phyloP scores from a whole-genome alignment of 208 protist species.

The Trypanosoma vivax region DNA sequence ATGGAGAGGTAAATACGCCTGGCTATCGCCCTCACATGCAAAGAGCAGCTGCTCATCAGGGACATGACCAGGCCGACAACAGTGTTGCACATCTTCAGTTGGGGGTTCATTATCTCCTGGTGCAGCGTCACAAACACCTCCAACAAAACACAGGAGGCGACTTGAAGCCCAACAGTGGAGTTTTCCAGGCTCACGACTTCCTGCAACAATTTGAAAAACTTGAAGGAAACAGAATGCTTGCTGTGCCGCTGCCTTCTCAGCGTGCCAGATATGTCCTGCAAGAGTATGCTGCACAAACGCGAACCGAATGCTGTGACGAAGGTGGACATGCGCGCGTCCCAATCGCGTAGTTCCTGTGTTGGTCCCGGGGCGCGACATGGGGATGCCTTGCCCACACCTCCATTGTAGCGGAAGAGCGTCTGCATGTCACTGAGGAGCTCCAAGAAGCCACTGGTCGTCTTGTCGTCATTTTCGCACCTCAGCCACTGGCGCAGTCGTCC shows the following conservation, averaged over 20 bases:
- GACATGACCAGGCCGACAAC: conserved; percentile 76
- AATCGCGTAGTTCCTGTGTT: conserved; percentile 24
- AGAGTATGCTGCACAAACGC: conserved; percentile 46
- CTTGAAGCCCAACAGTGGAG: conserved; percentile 77
- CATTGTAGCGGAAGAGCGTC: conserved; percentile 59
- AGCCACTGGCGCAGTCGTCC: conserved; percentile 42
- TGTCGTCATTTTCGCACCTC: conserved; percentile 30
- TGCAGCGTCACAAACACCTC: conserved; percentile 67
- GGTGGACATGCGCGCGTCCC: conserved; percentile 72
- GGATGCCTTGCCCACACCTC: conserved; percentile 26
- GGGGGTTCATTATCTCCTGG: conserved; percentile 73
- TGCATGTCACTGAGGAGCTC: conserved; percentile 66
- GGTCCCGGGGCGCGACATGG: background rate
- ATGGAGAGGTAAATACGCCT: conserved; percentile 65
- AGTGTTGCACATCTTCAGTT: conserved; percentile 64
- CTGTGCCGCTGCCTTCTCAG: conserved; percentile 59
- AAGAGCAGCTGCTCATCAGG: conserved; percentile 83
- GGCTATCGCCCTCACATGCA: conserved; percentile 63
- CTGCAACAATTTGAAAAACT: conserved; percentile 83
- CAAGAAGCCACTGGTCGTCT: conserved; percentile 61
- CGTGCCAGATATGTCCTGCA: conserved; percentile 46
- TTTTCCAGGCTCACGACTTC: conserved; percentile 62
- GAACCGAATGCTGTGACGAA: conserved; percentile 68
- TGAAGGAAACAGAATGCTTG: conserved; percentile 49
- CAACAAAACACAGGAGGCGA: conserved; percentile 60